phyloP scores from a whole-genome alignment of 208 protist genomes.

The Novymonas esmeraldas region DNA sequence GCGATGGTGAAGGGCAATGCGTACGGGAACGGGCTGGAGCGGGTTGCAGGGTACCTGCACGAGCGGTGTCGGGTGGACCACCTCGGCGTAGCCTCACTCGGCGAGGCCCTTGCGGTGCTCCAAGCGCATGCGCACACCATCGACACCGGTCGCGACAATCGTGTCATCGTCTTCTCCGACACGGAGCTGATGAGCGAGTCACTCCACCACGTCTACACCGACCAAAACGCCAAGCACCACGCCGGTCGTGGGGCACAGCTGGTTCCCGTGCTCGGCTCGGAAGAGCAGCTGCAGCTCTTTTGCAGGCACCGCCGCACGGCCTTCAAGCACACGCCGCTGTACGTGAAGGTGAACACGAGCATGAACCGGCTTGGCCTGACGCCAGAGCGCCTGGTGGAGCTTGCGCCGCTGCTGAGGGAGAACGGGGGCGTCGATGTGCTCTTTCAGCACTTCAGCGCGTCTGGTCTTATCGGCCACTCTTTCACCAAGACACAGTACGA shows the following conservation, averaged over 20 bases:
- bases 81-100: slow-evolving; percentile 57
- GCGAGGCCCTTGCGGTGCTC: slow-evolving; percentile 48
- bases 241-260: slow-evolving; percentile 29
- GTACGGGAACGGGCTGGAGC: slow-evolving; percentile 54
- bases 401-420: slow-evolving; percentile 40
- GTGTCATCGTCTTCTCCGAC: slow-evolving; percentile 58
- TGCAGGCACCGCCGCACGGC: slow-evolving; percentile 31
- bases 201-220: slow-evolving; percentile 36
- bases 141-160: slow-evolving; percentile 11
- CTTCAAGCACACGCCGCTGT: slow-evolving; percentile 49
- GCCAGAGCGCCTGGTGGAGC: slow-evolving; percentile 33
- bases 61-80: slow-evolving; percentile 33
- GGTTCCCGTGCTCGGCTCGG: slow-evolving; percentile 44
- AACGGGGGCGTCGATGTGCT: slow-evolving; percentile 47
- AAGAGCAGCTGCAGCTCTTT: slow-evolving; percentile 44
- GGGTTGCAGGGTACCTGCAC: slow-evolving; percentile 43
- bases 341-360: slow-evolving; percentile 55
- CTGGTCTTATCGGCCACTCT: slow-evolving; percentile 42
- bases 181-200: slow-evolving; percentile 55
- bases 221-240: slow-evolving; percentile 39
- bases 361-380: slow-evolving; percentile 59
- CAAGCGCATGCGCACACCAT: slow-evolving; percentile 25
- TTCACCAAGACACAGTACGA: slow-evolving; percentile 41
- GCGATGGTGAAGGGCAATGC: slow-evolving; percentile 62
- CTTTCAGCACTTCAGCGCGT: slow-evolving; percentile 60